Evolutionary conservation across 192 early-diverging fungal species (phyloP), one percentile per base, ranked within the genome.

Genomic region (Glomus cerebriforme): DNA sequence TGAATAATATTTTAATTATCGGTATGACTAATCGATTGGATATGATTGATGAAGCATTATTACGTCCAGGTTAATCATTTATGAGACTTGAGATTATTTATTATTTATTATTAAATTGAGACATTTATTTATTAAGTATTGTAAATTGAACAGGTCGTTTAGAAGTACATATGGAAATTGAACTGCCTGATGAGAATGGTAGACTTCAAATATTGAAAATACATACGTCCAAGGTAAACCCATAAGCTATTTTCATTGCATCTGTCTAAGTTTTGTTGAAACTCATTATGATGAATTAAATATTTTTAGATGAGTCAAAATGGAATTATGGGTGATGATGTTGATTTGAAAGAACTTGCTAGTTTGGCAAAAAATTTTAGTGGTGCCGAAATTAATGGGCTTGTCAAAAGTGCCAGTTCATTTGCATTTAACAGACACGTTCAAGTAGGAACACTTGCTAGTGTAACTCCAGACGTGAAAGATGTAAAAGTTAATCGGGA

Each of bases 21-120:
- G 97, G 97, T 80, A 99, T 99, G 98, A 99, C 98, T 66, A 99
- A 98, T 83, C 84, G 97, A 78, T 90, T 95, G 81, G 97, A 99
- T 77, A 95, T 98, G 90, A 98, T 99, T 77, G 98, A 99, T 81
- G 98, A 99, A 78, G 98, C 98, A 4, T 84, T 99, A 81, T 87
- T 99, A 34, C 93, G 97, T 76, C 96, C 98, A 32, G 98, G 92
- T 79, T 79, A 43, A n/a, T 58, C 2, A 37, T 65, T 54, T 54
- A 19, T 19, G 47, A 54, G 5, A 54, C 17, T 54, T 19, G 17
- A n/a, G n/a, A n/a, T n/a, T n/a, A n/a, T n/a, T 54, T 54, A 17
- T 49, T 49, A 19, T 54, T 54, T 17, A 19, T 17, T 17, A 17
- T 49, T 17, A 49, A 13, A 4, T 54, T 54, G 47, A 35, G 9